phyloP scores from a whole-genome alignment of 2,329 filamentous ascomycete genomes.

The Aspergillus sp. region DNA sequence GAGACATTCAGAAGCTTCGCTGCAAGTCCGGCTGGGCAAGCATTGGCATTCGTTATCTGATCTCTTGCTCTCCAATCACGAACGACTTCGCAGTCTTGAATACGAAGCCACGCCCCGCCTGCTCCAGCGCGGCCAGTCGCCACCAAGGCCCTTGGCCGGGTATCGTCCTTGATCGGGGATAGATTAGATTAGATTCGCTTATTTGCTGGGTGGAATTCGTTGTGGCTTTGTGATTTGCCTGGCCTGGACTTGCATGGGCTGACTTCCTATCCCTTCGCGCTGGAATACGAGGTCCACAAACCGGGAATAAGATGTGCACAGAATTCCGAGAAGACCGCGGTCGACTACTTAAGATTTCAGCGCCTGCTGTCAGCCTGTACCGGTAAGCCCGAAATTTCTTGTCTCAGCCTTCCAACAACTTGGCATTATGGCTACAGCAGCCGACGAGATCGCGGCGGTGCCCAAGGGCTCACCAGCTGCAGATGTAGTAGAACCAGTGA shows the following conservation, averaged over 20 bases:
- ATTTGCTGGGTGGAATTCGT: too few relatives aligned
- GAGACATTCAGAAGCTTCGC: neutral
- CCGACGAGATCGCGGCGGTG: neutral
- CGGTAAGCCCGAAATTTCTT: too few relatives aligned
- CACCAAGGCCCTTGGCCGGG: neutral
- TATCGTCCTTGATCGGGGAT: neutral
- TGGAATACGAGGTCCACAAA: too few relatives aligned
- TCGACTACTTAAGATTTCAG: too few relatives aligned
- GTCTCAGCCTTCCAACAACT: neutral
- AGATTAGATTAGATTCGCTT: constrained; percentile 13
- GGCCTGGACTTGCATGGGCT: neutral
- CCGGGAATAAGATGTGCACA: too few relatives aligned
- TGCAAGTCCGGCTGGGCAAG: neutral
- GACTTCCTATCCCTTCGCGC: too few relatives aligned
- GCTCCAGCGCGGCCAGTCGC: too few relatives aligned
- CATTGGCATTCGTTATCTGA: constrained; percentile 7
- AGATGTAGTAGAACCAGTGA: neutral
- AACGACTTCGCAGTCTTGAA: too few relatives aligned
- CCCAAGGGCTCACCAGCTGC: neutral
- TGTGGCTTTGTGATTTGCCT: too few relatives aligned
- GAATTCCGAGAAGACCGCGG: too few relatives aligned
- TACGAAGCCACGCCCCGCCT: too few relatives aligned
- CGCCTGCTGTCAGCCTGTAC: too few relatives aligned
- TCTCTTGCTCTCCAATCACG: neutral
- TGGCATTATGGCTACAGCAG: neutral